Percentiles rank a stretch among this genome's conserved stretches.
These are phyloP conservation scores for Jaapia argillacea DNA, from an alignment of 768 basidiomycete species.

Conservation along the genomic window DNA sequence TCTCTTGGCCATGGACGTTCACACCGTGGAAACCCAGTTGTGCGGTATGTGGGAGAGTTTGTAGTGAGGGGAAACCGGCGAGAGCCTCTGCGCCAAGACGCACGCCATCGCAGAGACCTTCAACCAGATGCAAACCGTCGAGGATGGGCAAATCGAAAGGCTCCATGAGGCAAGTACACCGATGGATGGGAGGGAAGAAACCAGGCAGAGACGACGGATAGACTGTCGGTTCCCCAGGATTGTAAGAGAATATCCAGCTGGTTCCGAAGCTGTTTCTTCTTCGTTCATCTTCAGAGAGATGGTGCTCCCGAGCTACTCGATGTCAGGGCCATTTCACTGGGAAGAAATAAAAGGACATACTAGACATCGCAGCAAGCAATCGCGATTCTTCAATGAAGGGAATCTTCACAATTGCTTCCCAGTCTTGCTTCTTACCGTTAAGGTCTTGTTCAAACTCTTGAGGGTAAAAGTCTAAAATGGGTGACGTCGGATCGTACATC, in stretches of 20 bases:
- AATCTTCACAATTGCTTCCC: conserved; percentile 99
- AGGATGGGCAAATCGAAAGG: conserved; percentile 85
- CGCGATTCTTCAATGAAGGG: conserved; percentile 88
- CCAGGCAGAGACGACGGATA: conserved; percentile 93
- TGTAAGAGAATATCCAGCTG: conserved; percentile 72
- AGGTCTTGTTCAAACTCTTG: conserved; percentile 83
- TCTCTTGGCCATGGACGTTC: conserved; percentile 88
- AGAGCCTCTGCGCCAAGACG: conserved; percentile 76
- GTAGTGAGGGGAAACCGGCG: conserved; percentile 93
- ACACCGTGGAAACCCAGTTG: conserved; percentile 79
- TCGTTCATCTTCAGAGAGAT: conserved; percentile 66
- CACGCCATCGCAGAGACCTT: conserved; percentile 85
- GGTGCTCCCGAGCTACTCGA: conserved; percentile 60
- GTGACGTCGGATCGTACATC: conserved; percentile 77
- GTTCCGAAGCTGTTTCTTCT: conserved; percentile 69
- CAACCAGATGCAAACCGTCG: conserved; percentile 73
- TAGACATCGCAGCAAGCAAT: conserved; percentile 72
- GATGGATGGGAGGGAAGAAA: conserved; percentile 84
- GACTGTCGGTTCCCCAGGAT: conserved; percentile 43
- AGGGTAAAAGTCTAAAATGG: conserved; percentile 94
- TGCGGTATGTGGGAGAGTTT: conserved; percentile 76
- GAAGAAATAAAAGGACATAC: conserved; percentile 29
- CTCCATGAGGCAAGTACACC: conserved; percentile 73
- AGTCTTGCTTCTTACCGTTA: conserved; percentile 97
- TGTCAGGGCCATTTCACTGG: not conserved